A percentile compares a stretch with the other conserved stretches of the same genome.
These are phyloP conservation scores for Phytophthora podocarpi DNA, from an alignment of 352 stramenopile species.

Conservation along the genomic window DNA sequence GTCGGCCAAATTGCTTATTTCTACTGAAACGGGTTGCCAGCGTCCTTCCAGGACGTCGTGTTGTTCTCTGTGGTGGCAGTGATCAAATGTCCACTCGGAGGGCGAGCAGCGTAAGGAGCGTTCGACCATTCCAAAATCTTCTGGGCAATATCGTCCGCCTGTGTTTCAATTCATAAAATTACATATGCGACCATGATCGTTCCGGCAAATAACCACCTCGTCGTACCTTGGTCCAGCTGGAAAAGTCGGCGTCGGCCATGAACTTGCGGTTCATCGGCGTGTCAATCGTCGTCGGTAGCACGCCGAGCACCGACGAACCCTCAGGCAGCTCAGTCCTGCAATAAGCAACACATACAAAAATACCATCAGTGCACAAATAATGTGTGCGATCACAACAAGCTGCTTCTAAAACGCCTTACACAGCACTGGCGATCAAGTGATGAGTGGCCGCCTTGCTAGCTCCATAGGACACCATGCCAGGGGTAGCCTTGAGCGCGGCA, in stretches of 20 bases:
- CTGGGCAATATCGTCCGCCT: conserved; percentile 72
- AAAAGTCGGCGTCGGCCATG: conserved; percentile 87
- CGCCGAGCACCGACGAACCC: conserved; percentile 56
- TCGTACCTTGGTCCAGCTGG: conserved; percentile 77
- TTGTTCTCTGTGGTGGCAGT: conserved; percentile 66
- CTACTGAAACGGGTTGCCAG: conserved; percentile 76
- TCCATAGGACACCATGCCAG: conserved; percentile 88
- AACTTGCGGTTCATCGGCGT: conserved; percentile 90
- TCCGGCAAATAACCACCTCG: neutral
- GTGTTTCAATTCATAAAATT: neutral
- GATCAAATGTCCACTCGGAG: conserved; percentile 71
- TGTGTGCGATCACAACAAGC: neutral
- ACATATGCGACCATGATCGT: neutral
- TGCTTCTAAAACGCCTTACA: conserved; percentile 45
- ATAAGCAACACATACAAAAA: neutral
- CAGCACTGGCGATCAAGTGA: conserved; percentile 83
- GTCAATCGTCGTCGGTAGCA: conserved; percentile 86
- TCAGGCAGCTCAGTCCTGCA: conserved; percentile 60
- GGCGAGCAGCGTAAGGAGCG: conserved; percentile 40
- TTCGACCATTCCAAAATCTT: conserved; percentile 82
- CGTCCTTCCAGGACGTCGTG: conserved; percentile 65
- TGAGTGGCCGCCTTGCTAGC: conserved; percentile 92
- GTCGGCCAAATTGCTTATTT: conserved; percentile 1
- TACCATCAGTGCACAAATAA: neutral
- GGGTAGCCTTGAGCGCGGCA: conserved; percentile 77